Base-by-base conservation (phyloP, 176 grass and related monocot genomes). In the Miscanthus lutarioriparius region DNA sequence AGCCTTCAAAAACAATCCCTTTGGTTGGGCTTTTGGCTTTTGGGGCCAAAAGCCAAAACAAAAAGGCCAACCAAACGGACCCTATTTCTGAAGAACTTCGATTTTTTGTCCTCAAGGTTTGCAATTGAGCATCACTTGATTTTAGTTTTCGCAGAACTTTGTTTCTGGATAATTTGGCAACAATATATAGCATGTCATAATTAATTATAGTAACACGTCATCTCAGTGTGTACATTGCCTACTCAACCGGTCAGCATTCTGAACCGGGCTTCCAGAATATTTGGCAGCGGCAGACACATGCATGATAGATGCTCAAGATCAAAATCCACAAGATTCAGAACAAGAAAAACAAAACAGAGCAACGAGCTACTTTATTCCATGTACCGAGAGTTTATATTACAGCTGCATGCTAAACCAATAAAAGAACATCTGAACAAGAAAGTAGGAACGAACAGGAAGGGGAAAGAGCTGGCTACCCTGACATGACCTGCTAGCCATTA, bases 381-480 rank as follows among this genome's bases (percentile, higher is more conserved):
- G 74, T 75, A 80, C 76, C 25, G 14, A 7, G n/a, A 68, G 78
- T 65, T 53, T 84, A 83, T 87, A 70, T 81, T 87, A 84, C 89
- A 90, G 23, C 80, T 70, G 49, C 64, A 70, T n/a, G 8, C 48
- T 80, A 15, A 75, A 68, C 53, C 32, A 87, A 74, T 10, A 25
- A 83, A 90, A 83, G 67, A 90, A 74, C 67, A 63, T 43, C 51
- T 62, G 64, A 74, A 87, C 58, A 83, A 63, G 67, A 4, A 68
- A 62, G 63, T 16, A 0, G 63, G 5, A 28, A 64, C 35, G 5
- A 28, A 64, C 35, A 74, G 22, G n/a, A 69, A 68, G 16, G 22
- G 7, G 12, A 36, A 45, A 30, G 22, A 20, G 37, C n/a, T 72
- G 6, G 69, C 4, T 3, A 27, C 69, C 22, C 70, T 73, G 20